A percentile compares a stretch with the other conserved stretches of the same genome.
These are phyloP conservation scores for Saccharomycopsis fermentans DNA, from an alignment of 805 yeast genomes.

Conservation along the genomic window DNA sequence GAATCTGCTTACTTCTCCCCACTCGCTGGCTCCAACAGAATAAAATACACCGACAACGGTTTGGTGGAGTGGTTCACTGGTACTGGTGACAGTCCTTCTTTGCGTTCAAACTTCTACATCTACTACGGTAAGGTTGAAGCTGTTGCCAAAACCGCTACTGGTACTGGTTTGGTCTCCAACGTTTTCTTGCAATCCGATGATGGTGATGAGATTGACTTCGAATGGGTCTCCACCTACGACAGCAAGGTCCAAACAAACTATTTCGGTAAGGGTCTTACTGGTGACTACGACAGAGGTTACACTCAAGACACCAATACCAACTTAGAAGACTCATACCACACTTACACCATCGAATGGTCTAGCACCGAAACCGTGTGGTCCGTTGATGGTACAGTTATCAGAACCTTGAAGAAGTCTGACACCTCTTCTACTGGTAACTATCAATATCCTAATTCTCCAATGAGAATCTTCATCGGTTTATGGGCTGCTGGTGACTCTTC, in stretches of 20 bases:
- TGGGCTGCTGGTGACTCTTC: slow-evolving; percentile 46
- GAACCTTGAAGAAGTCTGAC: slow-evolving; percentile 37
- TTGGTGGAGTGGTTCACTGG: slow-evolving; percentile 37
- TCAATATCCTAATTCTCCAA: slow-evolving; percentile 60
- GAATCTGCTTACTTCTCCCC: slow-evolving; percentile 24
- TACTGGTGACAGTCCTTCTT: slow-evolving; percentile 51
- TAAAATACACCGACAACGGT: slow-evolving; percentile 34
- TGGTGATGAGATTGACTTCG: slow-evolving; percentile 64
- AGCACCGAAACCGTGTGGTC: slow-evolving; percentile 43
- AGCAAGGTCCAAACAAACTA: slow-evolving; percentile 49
- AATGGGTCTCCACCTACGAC: slow-evolving; percentile 60
- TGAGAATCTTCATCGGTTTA: slow-evolving; percentile 34
- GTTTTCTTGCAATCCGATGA: slow-evolving; percentile 56
- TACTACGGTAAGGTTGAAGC: slow-evolving; percentile 66
- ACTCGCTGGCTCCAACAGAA: slow-evolving; percentile 12
- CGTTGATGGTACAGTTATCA: slow-evolving; percentile 47
- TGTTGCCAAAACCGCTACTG: slow-evolving; percentile 45
- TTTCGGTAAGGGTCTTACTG: slow-evolving; percentile 53
- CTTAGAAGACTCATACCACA: slow-evolving; percentile 44
- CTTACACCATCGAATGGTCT: slow-evolving; percentile 62
- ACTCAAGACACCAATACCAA: slow-evolving; percentile 35
- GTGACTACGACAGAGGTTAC: slow-evolving; percentile 54
- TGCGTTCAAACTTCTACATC: slow-evolving; percentile 52
- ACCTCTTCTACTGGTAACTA: slow-evolving; percentile 45
- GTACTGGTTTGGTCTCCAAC: slow-evolving; percentile 54